Conservation (phyloP, 805 yeast genomes). For the Hanseniaspora jakobsenii region DNA sequence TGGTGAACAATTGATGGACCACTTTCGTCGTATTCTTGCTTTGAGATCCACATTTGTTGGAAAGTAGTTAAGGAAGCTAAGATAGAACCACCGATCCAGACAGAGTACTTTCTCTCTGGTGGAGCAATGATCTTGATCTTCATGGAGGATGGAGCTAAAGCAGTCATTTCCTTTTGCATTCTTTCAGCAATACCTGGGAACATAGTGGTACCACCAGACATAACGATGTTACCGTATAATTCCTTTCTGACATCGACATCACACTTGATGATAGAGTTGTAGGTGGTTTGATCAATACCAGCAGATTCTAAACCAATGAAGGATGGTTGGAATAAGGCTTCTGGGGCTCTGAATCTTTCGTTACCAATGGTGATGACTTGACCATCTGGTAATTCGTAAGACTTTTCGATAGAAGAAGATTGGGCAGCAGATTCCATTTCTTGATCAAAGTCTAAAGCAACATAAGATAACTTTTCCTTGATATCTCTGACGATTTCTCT, state of each 20-base stretch:
- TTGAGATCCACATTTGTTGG: slow-evolving; percentile 99
- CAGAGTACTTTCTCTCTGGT: slow-evolving; percentile 98
- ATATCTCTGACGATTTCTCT: slow-evolving; percentile 84
- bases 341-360: slow-evolving; percentile 99
- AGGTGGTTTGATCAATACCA: slow-evolving; percentile 93
- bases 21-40: slow-evolving; percentile 99
- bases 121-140: slow-evolving; percentile 99
- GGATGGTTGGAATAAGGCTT: slow-evolving; percentile 97
- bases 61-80: slow-evolving; percentile 96
- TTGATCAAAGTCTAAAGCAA: slow-evolving; percentile 97
- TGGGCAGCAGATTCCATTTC: slow-evolving; percentile 98
- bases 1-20: slow-evolving; percentile 92
- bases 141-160: slow-evolving; percentile 99
- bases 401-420: slow-evolving; percentile 95
- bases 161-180: slow-evolving; percentile 99
- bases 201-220: slow-evolving; percentile 99
- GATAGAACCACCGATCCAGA: slow-evolving; percentile 99
- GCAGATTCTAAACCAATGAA: slow-evolving; percentile 85
- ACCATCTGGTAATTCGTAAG: slow-evolving; percentile 99
- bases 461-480: slow-evolving; percentile 98
- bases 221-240: slow-evolving; percentile 96
- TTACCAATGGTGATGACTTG: slow-evolving; percentile 98
- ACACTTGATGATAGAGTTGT: slow-evolving; percentile 79
- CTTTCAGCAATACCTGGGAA: slow-evolving; percentile 99
- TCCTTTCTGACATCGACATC: slow-evolving; percentile 98